A percentile compares a stretch with the other conserved stretches of the same genome.
phyloP scores from a whole-genome alignment of 495 filamentous ascomycete species.

The Cudoniella acicularis region DNA sequence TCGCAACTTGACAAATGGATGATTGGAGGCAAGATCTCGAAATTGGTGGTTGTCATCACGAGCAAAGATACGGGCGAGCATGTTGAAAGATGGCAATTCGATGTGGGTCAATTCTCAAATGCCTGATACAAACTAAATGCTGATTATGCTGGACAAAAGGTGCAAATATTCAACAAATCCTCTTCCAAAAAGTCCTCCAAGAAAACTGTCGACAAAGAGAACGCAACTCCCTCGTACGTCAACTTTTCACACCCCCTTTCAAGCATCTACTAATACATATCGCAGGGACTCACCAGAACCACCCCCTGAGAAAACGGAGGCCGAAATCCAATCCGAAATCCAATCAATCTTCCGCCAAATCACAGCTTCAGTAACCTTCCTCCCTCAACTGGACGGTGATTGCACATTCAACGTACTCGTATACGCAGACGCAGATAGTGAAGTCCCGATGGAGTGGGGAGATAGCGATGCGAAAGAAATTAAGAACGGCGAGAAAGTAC shows the following conservation, averaged over 20 bases:
- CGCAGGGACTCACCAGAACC: slow-evolving; percentile 26
- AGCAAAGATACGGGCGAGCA: slow-evolving; percentile 95
- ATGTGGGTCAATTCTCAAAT: slow-evolving; percentile 56
- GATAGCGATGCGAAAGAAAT: slow-evolving; percentile 99
- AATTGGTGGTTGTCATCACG: slow-evolving; percentile 93
- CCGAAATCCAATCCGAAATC: slow-evolving; percentile 92
- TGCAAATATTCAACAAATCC: slow-evolving; percentile 66
- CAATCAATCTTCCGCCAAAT: slow-evolving; percentile 96
- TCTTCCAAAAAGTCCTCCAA: slow-evolving; percentile 41
- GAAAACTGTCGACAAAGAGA: slow-evolving; percentile 56
- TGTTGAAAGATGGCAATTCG: slow-evolving; percentile 97
- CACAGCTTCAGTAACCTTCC: slow-evolving; percentile 94
- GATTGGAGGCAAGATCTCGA: slow-evolving; percentile 90
- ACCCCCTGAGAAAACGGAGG: slow-evolving; percentile 73
- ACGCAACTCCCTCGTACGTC: slow-evolving; percentile 53
- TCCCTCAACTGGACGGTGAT: slow-evolving; percentile 85
- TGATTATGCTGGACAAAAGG: slow-evolving; percentile 31
- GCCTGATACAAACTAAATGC: slow-evolving; percentile 2
- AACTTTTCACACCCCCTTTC: too few relatives aligned
- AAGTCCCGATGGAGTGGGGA: slow-evolving; percentile 97
- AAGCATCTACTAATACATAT: slow-evolving; percentile 12
- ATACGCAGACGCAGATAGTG: slow-evolving; percentile 93
- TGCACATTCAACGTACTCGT: slow-evolving; percentile 99
- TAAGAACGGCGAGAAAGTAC: slow-evolving; percentile 90
- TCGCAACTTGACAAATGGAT: slow-evolving; percentile 95